phyloP scores from a whole-genome alignment of 2,329 filamentous ascomycete genomes.

The Aspergillus fischeri region DNA sequence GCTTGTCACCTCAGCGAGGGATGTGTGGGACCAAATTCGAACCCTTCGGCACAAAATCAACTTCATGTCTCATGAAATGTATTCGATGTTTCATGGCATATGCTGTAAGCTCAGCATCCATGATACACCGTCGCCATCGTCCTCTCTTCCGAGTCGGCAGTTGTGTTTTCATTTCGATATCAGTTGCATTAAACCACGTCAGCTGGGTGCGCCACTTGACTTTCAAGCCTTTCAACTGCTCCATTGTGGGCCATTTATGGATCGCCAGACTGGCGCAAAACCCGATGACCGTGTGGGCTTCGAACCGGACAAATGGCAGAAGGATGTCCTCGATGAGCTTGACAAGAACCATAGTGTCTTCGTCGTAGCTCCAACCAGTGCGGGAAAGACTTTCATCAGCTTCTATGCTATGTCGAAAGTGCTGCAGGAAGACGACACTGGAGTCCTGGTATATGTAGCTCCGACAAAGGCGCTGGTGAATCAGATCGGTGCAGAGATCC shows the following conservation, averaged over 20 bases:
- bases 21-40: neutral
- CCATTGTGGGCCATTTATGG: conserved; percentile 67
- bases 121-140: neutral
- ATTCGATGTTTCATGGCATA: neutral
- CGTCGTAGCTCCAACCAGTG: conserved; percentile 72
- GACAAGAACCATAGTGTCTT: conserved; percentile 67
- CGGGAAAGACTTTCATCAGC: conserved; percentile 75
- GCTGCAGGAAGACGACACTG: conserved; percentile 63
- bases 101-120: neutral
- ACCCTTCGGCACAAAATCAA: neutral
- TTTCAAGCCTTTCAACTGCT: conserved; percentile 58
- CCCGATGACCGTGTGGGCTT: conserved; percentile 56
- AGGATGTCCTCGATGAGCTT: conserved; percentile 67
- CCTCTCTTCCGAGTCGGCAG: neutral
- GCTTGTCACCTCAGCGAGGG: neutral
- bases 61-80: neutral
- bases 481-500: conserved; percentile 75
- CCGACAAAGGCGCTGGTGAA: conserved; percentile 80
- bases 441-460: conserved; percentile 71
- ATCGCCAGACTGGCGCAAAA: conserved; percentile 64
- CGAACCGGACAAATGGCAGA: conserved; percentile 72
- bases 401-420: conserved; percentile 82
- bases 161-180: neutral
- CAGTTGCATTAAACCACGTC: neutral
- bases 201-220: neutral